These are phyloP conservation scores for Epichloe gansuensis DNA, from an alignment of 2,329 filamentous ascomycete genomes.

Conservation along the genomic window DNA sequence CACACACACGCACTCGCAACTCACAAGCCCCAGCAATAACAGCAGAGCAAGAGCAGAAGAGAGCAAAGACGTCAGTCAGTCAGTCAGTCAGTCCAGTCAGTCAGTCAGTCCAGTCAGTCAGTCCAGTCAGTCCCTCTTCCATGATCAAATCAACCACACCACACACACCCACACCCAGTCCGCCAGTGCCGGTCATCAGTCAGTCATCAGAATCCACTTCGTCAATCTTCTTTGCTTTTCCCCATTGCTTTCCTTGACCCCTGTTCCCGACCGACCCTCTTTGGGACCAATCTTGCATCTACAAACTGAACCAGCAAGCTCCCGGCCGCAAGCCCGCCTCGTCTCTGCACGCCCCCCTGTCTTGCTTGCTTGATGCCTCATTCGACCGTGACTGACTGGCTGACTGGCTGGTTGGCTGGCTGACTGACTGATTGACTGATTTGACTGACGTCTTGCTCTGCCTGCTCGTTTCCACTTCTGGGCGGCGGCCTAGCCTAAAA, in stretches of 20 bases:
- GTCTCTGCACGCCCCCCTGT: slow-evolving; percentile 11
- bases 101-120: too few relatives aligned
- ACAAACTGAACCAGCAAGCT: slow-evolving; percentile 13
- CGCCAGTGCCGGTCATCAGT: too few relatives aligned
- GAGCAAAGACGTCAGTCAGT: too few relatives aligned
- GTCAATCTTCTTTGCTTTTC: slow-evolving; percentile 3
- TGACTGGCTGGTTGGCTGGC: too few relatives aligned
- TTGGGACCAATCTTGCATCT: slow-evolving; percentile 3
- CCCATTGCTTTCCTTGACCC: slow-evolving; percentile 2
- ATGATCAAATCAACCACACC: too few relatives aligned
- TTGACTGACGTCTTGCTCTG: slow-evolving; percentile 4
- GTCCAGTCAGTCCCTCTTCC: too few relatives aligned
- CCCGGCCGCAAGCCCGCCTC: slow-evolving; percentile 17
- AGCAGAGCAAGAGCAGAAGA: too few relatives aligned
- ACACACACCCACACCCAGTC: slow-evolving; percentile 9
- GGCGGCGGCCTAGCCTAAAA: slow-evolving; percentile 1
- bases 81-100: too few relatives aligned
- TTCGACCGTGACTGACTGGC: slow-evolving; percentile 3
- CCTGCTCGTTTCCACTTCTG: slow-evolving; percentile 2
- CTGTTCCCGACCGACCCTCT: slow-evolving; percentile 6
- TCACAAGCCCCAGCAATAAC: slow-evolving; percentile 6
- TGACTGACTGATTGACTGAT: neutral
- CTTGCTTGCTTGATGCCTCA: slow-evolving; percentile 9
- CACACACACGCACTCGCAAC: neutral
- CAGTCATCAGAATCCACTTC: neutral